Conservation (phyloP, 176 grass and related monocot genomes). For the Musa itinerans region DNA sequence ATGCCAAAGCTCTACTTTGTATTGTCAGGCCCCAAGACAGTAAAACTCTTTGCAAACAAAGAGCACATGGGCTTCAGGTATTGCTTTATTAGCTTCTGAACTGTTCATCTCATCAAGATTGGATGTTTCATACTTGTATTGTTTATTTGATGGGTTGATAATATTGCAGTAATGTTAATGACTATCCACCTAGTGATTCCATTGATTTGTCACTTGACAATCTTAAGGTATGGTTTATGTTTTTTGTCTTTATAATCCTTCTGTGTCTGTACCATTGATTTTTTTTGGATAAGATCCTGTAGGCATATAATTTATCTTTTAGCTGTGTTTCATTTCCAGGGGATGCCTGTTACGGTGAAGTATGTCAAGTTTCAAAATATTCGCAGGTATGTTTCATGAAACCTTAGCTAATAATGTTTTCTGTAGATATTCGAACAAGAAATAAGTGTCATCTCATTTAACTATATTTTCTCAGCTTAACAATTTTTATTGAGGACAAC, state of each 20-base stretch:
- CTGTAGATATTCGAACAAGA: background rate
- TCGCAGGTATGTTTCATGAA: slow-evolving; percentile 49
- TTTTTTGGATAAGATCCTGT: too few relatives aligned
- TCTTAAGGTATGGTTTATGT: slow-evolving; percentile 46
- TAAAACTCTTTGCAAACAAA: slow-evolving; percentile 93
- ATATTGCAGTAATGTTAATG: slow-evolving; percentile 73
- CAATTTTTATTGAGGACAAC: slow-evolving; percentile 98
- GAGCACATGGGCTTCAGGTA: slow-evolving; percentile 99
- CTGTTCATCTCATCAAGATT: slow-evolving; percentile 3
- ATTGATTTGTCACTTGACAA: slow-evolving; percentile 56
- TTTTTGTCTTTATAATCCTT: background rate
- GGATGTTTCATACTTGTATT: background rate
- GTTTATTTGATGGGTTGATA: slow-evolving; percentile 5
- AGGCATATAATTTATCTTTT: background rate
- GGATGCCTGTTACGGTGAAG: slow-evolving; percentile 53
- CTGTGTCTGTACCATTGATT: background rate
- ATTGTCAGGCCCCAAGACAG: slow-evolving; percentile 56
- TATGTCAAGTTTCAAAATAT: slow-evolving; percentile 99
- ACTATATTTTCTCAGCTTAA: slow-evolving; percentile 46
- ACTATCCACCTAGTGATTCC: slow-evolving; percentile 83
- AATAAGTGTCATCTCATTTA: background rate
- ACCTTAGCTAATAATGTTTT: background rate
- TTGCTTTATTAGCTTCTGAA: background rate
- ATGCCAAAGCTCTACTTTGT: slow-evolving; percentile 2
- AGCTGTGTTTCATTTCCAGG: slow-evolving; percentile 33